Conservation (phyloP, 805 yeast genomes). For the Barnettozyma sucrosica region DNA sequence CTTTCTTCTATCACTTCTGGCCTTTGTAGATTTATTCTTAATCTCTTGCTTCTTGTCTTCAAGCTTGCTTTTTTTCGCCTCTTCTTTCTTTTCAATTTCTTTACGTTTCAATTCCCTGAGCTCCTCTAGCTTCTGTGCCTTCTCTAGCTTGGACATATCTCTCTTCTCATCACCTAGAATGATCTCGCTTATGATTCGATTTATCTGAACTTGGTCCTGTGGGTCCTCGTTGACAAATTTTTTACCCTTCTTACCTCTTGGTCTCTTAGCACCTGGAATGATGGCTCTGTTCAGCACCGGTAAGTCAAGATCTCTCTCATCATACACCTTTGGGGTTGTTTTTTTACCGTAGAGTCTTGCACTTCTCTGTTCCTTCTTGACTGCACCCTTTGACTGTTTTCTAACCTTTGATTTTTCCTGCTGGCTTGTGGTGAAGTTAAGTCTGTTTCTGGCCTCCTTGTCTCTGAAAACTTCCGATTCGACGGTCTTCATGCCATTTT, state of each 20-base stretch:
- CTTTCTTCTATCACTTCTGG: constrained; percentile 66
- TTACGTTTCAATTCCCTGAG: constrained; percentile 79
- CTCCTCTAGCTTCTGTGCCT: constrained; percentile 83
- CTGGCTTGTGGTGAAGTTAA: constrained; percentile 34
- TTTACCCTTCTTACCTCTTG: constrained; percentile 82
- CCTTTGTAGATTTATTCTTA: constrained; percentile 63
- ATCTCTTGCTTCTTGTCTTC: constrained; percentile 77
- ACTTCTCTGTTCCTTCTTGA: constrained; percentile 61
- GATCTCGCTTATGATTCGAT: constrained; percentile 70
- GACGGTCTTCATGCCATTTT: constrained; percentile 49
- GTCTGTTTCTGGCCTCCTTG: constrained; percentile 60
- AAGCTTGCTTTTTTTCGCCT: constrained; percentile 56
- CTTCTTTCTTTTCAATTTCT: constrained; percentile 83
- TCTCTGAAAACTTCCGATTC: constrained; percentile 65
- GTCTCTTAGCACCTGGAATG: constrained; percentile 75
- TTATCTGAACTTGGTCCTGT: constrained; percentile 48
- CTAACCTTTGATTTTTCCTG: constrained; percentile 51
- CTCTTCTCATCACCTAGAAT: constrained; percentile 75
- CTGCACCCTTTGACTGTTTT: constrained; percentile 43
- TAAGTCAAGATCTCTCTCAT: constrained; percentile 73
- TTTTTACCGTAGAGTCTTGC: constrained; percentile 61
- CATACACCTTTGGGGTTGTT: constrained; percentile 43
- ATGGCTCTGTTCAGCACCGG: constrained; percentile 80
- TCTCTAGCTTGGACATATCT: constrained; percentile 85
- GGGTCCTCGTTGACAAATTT: constrained; percentile 63